Base-by-base conservation (phyloP, 257 asterid species). In the Nicotiana noctiflora region DNA sequence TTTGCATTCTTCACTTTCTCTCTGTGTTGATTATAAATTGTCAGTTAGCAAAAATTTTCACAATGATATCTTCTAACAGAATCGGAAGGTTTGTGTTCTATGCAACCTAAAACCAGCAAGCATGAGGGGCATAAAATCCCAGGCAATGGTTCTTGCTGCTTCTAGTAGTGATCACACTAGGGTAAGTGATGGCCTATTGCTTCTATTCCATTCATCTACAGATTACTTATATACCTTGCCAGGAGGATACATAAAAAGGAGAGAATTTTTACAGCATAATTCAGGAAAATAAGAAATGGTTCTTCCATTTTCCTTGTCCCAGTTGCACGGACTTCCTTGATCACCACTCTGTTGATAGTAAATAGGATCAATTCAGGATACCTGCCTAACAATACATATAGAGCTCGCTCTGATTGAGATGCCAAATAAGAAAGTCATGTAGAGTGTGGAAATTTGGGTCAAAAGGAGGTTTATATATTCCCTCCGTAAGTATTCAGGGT, bases 131-230 rank as follows among this genome's bases (percentile, higher is more conserved):
- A 88, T 96, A 81, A 93, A 92, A 86, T 96, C 99, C 80, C 98
- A 96, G 59, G 99, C 98, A 27, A 96, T 96, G 98, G 97, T 96
- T 89, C 98, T 94, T 83, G 97, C 98, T 80, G 98, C 98, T 81
- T 91, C 97, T 83, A 90, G 85, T 76, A 82, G 75, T 64, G 97
- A 94, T 78, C 94, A 91, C 86, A 84, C 91, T 15, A 91, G 89
- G 96, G 99, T 95, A 80, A 40, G 57, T 40, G 32, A 9, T 34
- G 21, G 32, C 76, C 57, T 44, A 44, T 40, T 70, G 34, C 37
- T 70, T 70, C 19, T 70, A 21, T 44, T 70, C 59, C 27, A 46
- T 19, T 37, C 44, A 19, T 44, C 57, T 25, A 12, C 34, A 44
- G 27, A 12, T 70, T 40, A 21, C 77, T n/a, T 44, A 12, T 25